These are phyloP conservation scores for Yarrowia porcina DNA, from an alignment of 805 yeast species.

Conservation along the genomic window DNA sequence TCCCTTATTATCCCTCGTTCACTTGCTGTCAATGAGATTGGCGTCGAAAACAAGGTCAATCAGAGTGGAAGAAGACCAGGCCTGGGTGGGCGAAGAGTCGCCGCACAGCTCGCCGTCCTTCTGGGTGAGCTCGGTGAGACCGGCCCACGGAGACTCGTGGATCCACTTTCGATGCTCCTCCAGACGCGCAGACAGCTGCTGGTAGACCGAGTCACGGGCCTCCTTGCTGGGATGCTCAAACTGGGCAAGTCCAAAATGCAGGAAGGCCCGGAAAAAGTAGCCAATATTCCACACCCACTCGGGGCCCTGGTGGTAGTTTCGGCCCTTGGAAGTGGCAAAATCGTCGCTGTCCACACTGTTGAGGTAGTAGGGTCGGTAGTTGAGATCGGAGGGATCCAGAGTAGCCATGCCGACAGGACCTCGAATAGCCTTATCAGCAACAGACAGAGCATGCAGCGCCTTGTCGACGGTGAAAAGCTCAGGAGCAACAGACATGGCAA, in stretches of 20 bases:
- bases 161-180: constrained; percentile 69
- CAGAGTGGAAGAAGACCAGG: constrained; percentile 90
- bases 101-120: constrained; percentile 75
- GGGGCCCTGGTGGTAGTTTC: constrained; percentile 98
- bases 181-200: constrained; percentile 58
- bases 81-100: constrained; percentile 94
- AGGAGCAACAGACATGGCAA: constrained; percentile 94
- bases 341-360: constrained; percentile 79
- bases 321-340: constrained; percentile 90
- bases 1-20: not conserved
- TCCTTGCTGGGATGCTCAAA: constrained; percentile 37
- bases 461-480: constrained; percentile 67
- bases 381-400: constrained; percentile 86
- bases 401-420: constrained; percentile 94
- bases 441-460: constrained; percentile 61
- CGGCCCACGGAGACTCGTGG: constrained; percentile 81
- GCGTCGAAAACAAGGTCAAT: constrained; percentile 71
- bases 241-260: constrained; percentile 47
- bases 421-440: constrained; percentile 70
- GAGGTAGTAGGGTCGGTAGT: constrained; percentile 84
- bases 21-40: not conserved
- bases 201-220: constrained; percentile 40
- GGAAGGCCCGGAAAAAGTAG: constrained; percentile 76
- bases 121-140: constrained; percentile 87
- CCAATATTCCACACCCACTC: constrained; percentile 97